Percentiles rank a stretch among this genome's conserved stretches.
phyloP scores from a whole-genome alignment of 345 rosid species.

The Abelmoschus esculentus region DNA sequence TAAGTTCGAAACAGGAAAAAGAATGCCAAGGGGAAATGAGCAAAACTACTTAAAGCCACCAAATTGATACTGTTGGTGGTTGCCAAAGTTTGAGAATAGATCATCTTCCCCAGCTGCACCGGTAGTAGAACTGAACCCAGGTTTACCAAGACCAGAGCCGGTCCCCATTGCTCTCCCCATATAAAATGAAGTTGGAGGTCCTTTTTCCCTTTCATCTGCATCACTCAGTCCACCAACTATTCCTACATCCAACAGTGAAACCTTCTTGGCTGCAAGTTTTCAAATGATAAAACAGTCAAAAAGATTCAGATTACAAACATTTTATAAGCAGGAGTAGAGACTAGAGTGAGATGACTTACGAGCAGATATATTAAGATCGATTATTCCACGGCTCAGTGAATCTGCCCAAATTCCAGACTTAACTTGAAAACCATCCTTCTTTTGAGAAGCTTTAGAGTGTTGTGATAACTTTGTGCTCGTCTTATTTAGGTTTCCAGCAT shows the following conservation, averaged over 20 bases:
- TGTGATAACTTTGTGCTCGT: conserved; percentile 31
- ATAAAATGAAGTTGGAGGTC: conserved; percentile 48
- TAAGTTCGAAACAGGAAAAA: neutral
- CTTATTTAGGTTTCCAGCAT: conserved; percentile 31
- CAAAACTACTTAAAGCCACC: conserved; percentile 33
- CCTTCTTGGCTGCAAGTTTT: conserved; percentile 74
- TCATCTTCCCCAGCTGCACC: conserved; percentile 29
- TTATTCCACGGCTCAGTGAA: conserved; percentile 90
- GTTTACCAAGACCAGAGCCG: conserved; percentile 68
- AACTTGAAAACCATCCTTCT: conserved; percentile 30
- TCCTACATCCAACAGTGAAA: conserved; percentile 74
- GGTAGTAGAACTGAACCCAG: conserved; percentile 40
- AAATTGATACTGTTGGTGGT: conserved; percentile 51
- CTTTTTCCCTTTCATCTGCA: conserved; percentile 61
- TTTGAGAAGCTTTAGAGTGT: conserved; percentile 34
- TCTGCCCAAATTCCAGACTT: conserved; percentile 36
- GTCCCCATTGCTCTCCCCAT: conserved; percentile 37
- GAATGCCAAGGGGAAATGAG: neutral
- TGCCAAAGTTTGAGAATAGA: conserved; percentile 56
- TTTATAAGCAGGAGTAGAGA: neutral
- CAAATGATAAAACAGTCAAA: neutral
- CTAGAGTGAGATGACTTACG: conserved; percentile 47
- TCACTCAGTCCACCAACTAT: conserved; percentile 66
- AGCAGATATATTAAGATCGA: conserved; percentile 95
- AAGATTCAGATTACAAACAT: neutral